Base-by-base conservation (phyloP, 352 stramenopile genomes). In the Phytophthora sansomeana region DNA sequence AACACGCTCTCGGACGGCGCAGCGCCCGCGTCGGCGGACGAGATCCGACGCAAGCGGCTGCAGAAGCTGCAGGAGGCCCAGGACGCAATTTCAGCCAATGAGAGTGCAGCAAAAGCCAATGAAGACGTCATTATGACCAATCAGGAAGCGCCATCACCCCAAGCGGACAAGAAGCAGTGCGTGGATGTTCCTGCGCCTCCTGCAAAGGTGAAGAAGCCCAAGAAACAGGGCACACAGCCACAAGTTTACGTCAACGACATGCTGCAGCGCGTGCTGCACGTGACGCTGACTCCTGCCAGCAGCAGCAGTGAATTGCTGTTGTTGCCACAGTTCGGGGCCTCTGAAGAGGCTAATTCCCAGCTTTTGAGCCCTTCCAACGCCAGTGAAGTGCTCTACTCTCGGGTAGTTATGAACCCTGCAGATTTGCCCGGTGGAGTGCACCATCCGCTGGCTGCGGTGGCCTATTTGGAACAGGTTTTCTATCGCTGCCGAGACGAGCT, bases 381-480 rank as follows among this genome's bases (percentile, higher is more conserved):
- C 39, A 81, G 82, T 60, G 87, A 95, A 63, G 63, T 91, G 41
- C 69, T 95, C 21, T 93, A 93, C 56, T 74, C 81, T 54, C 81
- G 87, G n/a, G 70, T 95, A 6, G 61, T 91, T 32, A 76, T 83
- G 42, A 85, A 83, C 41, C 85, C 77, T 4, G 63, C 68, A 28
- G 58, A 81, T 60, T 72, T 93, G 11, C 80, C 72, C 5, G 79
- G 72, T 33, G 76, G 71, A 11, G 75, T 74, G 21, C 81, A 91
- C 42, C 73, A 81, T 53, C 85, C 85, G 4, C 48, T 93, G 14
- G 77, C 85, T 7, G 82, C 75, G 17, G 66, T 94, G 26, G 58
- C 75, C 41, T 96, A 94, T 63, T 58, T 96, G 26, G 85, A 91
- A 52, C 81, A 92, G 58, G 82, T 83, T 60, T 93, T 81, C 67